phyloP scores from a whole-genome alignment of 202 grass and related monocot genomes.

The Panicum hallii region DNA sequence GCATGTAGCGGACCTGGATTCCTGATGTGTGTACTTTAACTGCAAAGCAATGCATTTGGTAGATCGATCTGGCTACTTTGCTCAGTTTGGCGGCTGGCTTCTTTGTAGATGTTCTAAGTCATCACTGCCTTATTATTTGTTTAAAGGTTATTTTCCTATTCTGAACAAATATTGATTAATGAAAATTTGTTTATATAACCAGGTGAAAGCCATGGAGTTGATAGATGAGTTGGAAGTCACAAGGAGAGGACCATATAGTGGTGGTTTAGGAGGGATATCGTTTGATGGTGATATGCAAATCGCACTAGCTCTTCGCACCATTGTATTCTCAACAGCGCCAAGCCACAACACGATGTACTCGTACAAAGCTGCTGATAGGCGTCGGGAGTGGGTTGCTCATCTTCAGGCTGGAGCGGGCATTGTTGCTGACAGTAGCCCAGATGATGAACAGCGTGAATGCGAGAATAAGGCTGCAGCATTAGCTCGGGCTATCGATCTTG shows the following conservation, averaged over 20 bases:
- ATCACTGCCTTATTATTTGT: background rate
- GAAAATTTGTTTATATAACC: constrained; percentile 38
- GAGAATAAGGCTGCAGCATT: constrained; percentile 94
- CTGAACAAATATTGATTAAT: constrained; percentile 12
- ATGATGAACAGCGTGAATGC: constrained; percentile 87
- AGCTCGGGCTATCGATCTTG: constrained; percentile 90
- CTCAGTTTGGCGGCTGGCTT: constrained; percentile 17
- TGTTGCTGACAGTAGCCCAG: constrained; percentile 87
- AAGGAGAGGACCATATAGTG: constrained; percentile 90
- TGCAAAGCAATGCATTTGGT: background rate
- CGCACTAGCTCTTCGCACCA: constrained; percentile 85
- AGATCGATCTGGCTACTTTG: constrained; percentile 2
- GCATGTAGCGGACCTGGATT: background rate
- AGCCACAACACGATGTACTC: constrained; percentile 68
- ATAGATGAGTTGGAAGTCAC: constrained; percentile 91
- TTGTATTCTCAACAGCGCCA: constrained; percentile 78
- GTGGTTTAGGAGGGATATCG: constrained; percentile 92
- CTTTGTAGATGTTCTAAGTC: constrained; percentile 9
- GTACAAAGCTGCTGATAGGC: constrained; percentile 54
- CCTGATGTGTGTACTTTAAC: background rate
- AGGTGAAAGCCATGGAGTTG: constrained; percentile 98
- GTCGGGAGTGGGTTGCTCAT: constrained; percentile 92
- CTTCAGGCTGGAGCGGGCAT: constrained; percentile 96
- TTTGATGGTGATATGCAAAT: constrained; percentile 80
- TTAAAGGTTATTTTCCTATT: constrained; percentile 1